Percentiles rank a stretch among this genome's conserved stretches.
Evolutionary conservation across 768 basidiomycete genomes (phyloP).

Genomic region (Hygrocybe punicea): DNA sequence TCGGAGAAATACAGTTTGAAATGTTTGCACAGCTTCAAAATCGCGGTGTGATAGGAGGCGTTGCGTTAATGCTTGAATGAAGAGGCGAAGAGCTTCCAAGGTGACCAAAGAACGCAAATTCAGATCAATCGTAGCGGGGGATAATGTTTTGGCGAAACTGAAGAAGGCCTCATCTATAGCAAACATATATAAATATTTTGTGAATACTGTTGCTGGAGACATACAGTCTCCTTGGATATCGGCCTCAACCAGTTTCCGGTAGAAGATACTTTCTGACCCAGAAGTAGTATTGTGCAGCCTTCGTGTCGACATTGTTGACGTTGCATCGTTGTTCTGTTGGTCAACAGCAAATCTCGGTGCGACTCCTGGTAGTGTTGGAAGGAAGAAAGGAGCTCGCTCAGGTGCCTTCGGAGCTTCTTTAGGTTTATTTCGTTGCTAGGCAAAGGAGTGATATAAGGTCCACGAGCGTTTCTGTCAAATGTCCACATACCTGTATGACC

Average conservation of each 20-base stretch:
- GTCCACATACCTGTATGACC: constrained; percentile 72
- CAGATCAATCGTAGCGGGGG: constrained; percentile 87
- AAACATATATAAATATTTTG: constrained; percentile 2
- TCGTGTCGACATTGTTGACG: constrained; percentile 44
- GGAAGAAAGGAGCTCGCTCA: constrained; percentile 95
- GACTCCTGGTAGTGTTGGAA: constrained; percentile 87
- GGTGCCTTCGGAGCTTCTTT: constrained; percentile 93
- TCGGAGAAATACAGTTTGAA: constrained; percentile 79
- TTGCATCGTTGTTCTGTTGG: constrained; percentile 37
- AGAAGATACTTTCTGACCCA: constrained; percentile 64
- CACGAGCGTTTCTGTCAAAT: background rate
- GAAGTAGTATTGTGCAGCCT: constrained; percentile 52
- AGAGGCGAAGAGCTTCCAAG: constrained; percentile 58
- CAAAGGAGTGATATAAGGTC: background rate
- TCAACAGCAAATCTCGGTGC: constrained; percentile 73
- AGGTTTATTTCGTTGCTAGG: constrained; percentile 91
- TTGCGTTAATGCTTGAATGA: constrained; percentile 68
- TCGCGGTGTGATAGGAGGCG: constrained; percentile 79
- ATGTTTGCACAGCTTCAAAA: constrained; percentile 92
- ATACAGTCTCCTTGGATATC: constrained; percentile 63
- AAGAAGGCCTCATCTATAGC: constrained; percentile 76
- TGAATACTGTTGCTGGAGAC: constrained; percentile 23
- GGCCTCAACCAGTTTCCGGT: constrained; percentile 58
- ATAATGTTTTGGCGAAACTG: constrained; percentile 75
- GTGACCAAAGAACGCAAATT: constrained; percentile 79